Percentiles rank a stretch among this genome's conserved stretches.
phyloP scores from a whole-genome alignment of 2,329 filamentous ascomycete species.

The Penicillium sp. region DNA sequence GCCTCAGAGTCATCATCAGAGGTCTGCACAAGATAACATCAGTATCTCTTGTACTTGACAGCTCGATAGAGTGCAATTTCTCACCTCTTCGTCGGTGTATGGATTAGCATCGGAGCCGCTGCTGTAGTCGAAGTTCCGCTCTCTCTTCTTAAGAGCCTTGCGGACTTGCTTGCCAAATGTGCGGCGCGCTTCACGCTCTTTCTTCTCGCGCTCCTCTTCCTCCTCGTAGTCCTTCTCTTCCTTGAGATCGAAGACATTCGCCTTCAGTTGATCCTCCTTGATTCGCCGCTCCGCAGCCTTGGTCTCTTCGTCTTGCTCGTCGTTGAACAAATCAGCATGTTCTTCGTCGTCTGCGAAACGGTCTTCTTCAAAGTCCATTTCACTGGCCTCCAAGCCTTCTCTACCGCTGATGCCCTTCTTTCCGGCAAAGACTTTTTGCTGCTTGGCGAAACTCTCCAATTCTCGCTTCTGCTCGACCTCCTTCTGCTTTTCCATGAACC shows the following conservation, averaged over 20 bases:
- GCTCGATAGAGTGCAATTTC: conserved; percentile 9
- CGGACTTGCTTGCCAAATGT: conserved; percentile 74
- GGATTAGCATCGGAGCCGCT: conserved; percentile 65
- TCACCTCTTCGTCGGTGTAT: conserved; percentile 56
- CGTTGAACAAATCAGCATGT: conserved; percentile 72
- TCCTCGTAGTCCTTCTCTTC: conserved; percentile 71
- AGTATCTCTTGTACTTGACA: conserved; percentile 5
- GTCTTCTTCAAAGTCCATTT: conserved; percentile 70
- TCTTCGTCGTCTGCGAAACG: conserved; percentile 89
- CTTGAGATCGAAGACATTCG: conserved; percentile 79
- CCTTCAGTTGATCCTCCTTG: conserved; percentile 79
- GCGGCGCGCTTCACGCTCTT: conserved; percentile 68
- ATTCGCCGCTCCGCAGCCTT: conserved; percentile 73
- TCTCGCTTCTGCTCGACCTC: conserved; percentile 58
- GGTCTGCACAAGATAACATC: conserved; percentile 43
- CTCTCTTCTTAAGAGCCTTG: conserved; percentile 79
- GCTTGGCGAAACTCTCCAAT: conserved; percentile 57
- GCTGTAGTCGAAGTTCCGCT: conserved; percentile 84
- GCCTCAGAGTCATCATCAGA: conserved; percentile 66
- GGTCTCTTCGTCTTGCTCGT: conserved; percentile 74
- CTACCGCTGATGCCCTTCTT: conserved; percentile 46
- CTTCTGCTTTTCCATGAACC: conserved; percentile 70
- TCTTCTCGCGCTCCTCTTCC: conserved; percentile 64
- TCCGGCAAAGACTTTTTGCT: conserved; percentile 49
- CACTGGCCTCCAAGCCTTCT: conserved; percentile 61